Base-by-base conservation (phyloP, 495 filamentous ascomycete species). In the Umbilicaria muhlenbergii region DNA sequence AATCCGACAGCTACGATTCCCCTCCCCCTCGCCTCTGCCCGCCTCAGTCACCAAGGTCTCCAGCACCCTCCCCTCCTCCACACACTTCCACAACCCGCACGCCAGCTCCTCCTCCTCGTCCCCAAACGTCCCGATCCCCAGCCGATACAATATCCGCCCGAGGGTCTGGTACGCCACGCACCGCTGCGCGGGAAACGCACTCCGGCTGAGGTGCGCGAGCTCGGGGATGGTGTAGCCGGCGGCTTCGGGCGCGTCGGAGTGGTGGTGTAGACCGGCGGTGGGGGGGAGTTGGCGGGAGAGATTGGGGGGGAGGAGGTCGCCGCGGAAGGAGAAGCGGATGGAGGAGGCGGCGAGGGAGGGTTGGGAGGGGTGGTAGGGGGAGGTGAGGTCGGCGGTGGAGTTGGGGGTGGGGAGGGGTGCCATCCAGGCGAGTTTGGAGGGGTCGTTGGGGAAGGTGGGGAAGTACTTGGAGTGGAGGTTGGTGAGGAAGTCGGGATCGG, bases 151-250 rank as follows among this genome's bases (percentile, higher is more conserved):
- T 14, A 98, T 71, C 11, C 91, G 68, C 1, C 91, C 91, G 5
- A 96, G 66, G 0, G 86, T 87, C 59, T 92, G 89, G 61, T 83
- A 94, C 1, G 92, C 87, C 11, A 98, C 66, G 50, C 91, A 98
- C 1, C 92, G 69, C 63, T 98, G 91, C 1, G 78, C 74, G 3
- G 92, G 74, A 41, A 92, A 86, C 0, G 78, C 72, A 35, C 80
- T 87, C n/a, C 86, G 71, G 17, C 83, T 77, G 32, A 95, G 66
- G 14, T 80, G 73, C 7, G 88, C 82, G 2, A 98, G 69, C 60
- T 98, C 91, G 0, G 80, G 80, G 21, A 98, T 71, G 1, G 92
- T 95, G 58, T 98, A 98, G 0, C 91, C 91, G 0, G 91, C 91
- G 0, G 88, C 85, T 53, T 91, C 84, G 11, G 91, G 91, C 6